phyloP scores from a whole-genome alignment of 352 stramenopile species.

The Achlya hypogyna region DNA sequence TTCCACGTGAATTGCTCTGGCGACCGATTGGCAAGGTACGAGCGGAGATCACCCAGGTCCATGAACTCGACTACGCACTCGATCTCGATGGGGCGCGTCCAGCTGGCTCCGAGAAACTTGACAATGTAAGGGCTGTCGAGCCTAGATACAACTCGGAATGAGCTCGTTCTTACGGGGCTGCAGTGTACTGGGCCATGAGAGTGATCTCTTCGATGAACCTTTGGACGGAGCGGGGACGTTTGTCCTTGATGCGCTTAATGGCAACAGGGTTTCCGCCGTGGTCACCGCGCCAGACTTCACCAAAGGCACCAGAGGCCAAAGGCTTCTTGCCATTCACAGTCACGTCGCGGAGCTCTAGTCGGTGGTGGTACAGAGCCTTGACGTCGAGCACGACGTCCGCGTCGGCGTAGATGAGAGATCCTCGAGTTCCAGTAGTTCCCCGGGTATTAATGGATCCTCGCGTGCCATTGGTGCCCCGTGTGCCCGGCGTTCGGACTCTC shows the following conservation, averaged over 20 bases:
- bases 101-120: neutral
- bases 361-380: neutral
- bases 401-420: neutral
- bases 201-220: conserved; percentile 13
- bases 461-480: neutral
- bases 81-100: conserved; percentile 22
- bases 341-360: conserved; percentile 3
- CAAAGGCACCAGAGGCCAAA: conserved; percentile 19
- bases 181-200: conserved; percentile 11
- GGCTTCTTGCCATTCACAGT: neutral
- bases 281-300: conserved; percentile 29
- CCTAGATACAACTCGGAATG: neutral
- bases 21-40: conserved; percentile 33
- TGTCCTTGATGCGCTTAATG: conserved; percentile 23
- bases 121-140: neutral
- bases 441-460: neutral
- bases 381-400: neutral
- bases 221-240: neutral
- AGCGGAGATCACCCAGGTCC: conserved; percentile 46
- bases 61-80: conserved; percentile 53
- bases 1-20: conserved; percentile 18
- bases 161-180: too few relatives aligned
- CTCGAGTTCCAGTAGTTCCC: neutral
- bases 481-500: too few relatives aligned
- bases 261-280: conserved; percentile 23